Evolutionary conservation across 140 eudicot species (phyloP), one percentile per base, ranked within the genome.

Genomic region (Stevia rebaudiana): DNA sequence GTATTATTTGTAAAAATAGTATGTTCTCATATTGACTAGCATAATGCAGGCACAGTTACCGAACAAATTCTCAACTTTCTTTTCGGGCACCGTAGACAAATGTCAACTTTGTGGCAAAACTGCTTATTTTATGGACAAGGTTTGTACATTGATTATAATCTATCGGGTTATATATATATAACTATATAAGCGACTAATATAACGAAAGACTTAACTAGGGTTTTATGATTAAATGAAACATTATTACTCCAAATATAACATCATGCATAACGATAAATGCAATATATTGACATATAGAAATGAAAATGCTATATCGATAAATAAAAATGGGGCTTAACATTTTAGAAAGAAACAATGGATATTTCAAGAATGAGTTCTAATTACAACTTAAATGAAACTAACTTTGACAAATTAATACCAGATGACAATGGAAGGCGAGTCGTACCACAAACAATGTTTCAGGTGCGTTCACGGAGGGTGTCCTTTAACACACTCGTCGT

Each of bases 381-480:
- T 2, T 28, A 1, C 4, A 1, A 1, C 8, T 49, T 5, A 71
- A n/a, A n/a, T n/a, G n/a, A n/a, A n/a, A n/a, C n/a, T n/a, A n/a
- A n/a, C n/a, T n/a, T n/a, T n/a, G n/a, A n/a, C n/a, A n/a, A n/a
- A n/a, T n/a, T n/a, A n/a, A n/a, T n/a, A n/a, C n/a, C 46, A 90
- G 97, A 67, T 87, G 64, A 81, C 74, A 0, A 81, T 90, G 94
- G 97, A 90, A 74, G 97, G 97, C 17, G 95, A 84, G 58, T 79
- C 95, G 40, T 90, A 61, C 80, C 97, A 90, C 72, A 90, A 90
- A 56, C 54, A 78, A 60, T 90, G 97, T 78, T 90, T 90, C 84
- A 90, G 74, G 79, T 90, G 97, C 76, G 97, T 95, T 24, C 90
- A 84, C 74, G 97, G 95, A 49, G 97, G 97, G 1, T 90, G 97